Base-by-base conservation (phyloP, 2,329 filamentous ascomycete species). In the Colletotrichum sojae region DNA sequence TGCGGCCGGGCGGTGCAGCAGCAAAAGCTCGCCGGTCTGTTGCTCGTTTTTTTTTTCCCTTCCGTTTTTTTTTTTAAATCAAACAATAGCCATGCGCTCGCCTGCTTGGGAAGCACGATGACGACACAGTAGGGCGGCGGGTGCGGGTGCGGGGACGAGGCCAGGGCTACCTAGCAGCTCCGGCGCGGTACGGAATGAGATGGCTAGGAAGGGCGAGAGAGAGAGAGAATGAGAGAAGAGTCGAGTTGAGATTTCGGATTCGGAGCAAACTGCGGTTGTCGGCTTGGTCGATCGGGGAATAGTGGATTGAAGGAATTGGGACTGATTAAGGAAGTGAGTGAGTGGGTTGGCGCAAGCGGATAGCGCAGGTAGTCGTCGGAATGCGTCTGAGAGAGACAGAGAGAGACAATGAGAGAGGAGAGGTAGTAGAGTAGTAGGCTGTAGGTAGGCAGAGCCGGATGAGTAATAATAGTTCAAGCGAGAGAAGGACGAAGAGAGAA, bases 41-140 rank as follows among this genome's bases (percentile, higher is more conserved):
- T 51, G 49, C 45, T 63, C 56, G 48, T 53, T 40, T 55, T 3
- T 45, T 36, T 18, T 22, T 63, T 51, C 49, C n/a, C 48, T 25
- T 27, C 9, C 20, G 20, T 51, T 43, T 52, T 59, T 49, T 46
- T 61, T 18, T 36, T 43, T 49, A 8, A 63, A 68, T 56, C 48
- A 59, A 68, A 58, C 49, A 54, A 63, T 52, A 27, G 27, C 55
- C 43, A 51, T 22, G 63, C 51, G 63, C 61, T 58, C 27, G 46
- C 31, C 31, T 36, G 31, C 8, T 36, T 22, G n/a, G 22, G 49
- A 69, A 60, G 68, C 65, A 69, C 68, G 59, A 71, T 71, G 68
- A 69, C 68, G 68, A 68, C 65, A 71, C 60, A 49, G 48, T 31
- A 49, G 36, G 40, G 58, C 59, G 22, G n/a, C 58, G 54, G 46